Conservation (phyloP, 495 filamentous ascomycete species). For the Xylaria nigripes region DNA sequence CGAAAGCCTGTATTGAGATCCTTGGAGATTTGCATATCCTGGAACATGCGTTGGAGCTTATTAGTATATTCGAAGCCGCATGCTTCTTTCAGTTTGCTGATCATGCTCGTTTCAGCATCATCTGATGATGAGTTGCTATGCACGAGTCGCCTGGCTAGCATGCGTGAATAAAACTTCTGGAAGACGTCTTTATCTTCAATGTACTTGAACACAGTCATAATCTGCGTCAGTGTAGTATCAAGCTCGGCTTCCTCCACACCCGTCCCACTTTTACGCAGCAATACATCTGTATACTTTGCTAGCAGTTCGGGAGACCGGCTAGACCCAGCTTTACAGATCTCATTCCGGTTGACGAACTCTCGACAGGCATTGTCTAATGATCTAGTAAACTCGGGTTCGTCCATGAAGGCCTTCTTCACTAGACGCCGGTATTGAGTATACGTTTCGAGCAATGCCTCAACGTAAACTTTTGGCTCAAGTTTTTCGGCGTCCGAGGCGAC, state of each 20-base stretch:
- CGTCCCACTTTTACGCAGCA: constrained; percentile 87
- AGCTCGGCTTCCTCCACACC: constrained; percentile 88
- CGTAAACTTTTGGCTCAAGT: constrained; percentile 92
- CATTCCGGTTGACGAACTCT: constrained; percentile 96
- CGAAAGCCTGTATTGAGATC: constrained; percentile 86
- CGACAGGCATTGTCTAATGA: constrained; percentile 95
- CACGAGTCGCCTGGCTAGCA: constrained; percentile 89
- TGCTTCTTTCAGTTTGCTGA: constrained; percentile 96
- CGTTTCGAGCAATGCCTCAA: constrained; percentile 88
- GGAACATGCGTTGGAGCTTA: constrained; percentile 99
- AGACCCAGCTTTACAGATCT: constrained; percentile 84
- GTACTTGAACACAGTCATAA: constrained; percentile 99
- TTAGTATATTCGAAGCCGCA: constrained; percentile 99
- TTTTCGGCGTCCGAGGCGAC: constrained; percentile 81
- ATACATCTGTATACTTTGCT: constrained; percentile 89
- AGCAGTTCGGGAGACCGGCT: constrained; percentile 90
- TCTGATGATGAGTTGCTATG: constrained; percentile 91
- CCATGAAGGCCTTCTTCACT: constrained; percentile 86
- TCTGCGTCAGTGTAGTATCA: constrained; percentile 82
- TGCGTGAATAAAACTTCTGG: constrained; percentile 98
- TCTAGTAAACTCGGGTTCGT: constrained; percentile 93
- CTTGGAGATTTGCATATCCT: constrained; percentile 97
- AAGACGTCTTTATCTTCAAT: constrained; percentile 99
- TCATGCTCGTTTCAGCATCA: constrained; percentile 98
- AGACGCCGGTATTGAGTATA: constrained; percentile 87